Percentiles rank a stretch among this genome's conserved stretches.
These are phyloP conservation scores for Phoma sp. DNA, from an alignment of 2,329 filamentous ascomycete species.

Conservation along the genomic window DNA sequence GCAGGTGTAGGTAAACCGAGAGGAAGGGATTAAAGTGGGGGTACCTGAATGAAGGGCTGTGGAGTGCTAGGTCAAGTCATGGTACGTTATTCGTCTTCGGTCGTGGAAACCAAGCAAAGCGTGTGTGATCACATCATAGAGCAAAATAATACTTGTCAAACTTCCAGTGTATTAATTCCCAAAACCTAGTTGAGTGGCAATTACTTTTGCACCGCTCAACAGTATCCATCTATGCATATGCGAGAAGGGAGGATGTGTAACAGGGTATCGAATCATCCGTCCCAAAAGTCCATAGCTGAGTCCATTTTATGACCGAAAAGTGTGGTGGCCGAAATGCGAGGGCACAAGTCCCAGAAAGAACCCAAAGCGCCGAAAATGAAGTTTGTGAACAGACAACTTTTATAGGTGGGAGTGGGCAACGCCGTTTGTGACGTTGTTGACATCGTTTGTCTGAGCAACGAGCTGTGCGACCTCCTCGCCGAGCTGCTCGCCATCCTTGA, in stretches of 20 bases:
- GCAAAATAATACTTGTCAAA: background rate
- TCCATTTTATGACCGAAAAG: constrained; percentile 26
- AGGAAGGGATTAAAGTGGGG: too few species aligned
- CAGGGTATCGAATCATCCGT: constrained; percentile 36
- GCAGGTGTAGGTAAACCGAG: too few species aligned
- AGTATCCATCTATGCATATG: constrained; percentile 18
- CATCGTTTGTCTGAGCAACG: constrained; percentile 33
- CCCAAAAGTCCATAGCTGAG: constrained; percentile 25
- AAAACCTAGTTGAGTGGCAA: constrained; percentile 2
- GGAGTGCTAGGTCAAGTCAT: background rate
- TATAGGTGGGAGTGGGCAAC: constrained; percentile 46
- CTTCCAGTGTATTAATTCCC: constrained; percentile 11
- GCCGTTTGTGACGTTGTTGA: constrained; percentile 37
- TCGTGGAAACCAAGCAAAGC: too few species aligned
- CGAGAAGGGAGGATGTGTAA: constrained; percentile 26
- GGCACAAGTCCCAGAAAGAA: constrained; percentile 17
- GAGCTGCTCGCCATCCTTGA: constrained; percentile 52
- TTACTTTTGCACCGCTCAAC: constrained; percentile 1
- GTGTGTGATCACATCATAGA: background rate
- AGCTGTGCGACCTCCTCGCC: constrained; percentile 47
- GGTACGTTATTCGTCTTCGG: too few species aligned
- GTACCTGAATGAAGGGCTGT: background rate
- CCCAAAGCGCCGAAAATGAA: constrained; percentile 19
- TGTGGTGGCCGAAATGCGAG: constrained; percentile 17
- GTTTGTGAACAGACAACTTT: constrained; percentile 22